Conservation (phyloP, 148 eudicot species). For the Simmondsia chinensis region DNA sequence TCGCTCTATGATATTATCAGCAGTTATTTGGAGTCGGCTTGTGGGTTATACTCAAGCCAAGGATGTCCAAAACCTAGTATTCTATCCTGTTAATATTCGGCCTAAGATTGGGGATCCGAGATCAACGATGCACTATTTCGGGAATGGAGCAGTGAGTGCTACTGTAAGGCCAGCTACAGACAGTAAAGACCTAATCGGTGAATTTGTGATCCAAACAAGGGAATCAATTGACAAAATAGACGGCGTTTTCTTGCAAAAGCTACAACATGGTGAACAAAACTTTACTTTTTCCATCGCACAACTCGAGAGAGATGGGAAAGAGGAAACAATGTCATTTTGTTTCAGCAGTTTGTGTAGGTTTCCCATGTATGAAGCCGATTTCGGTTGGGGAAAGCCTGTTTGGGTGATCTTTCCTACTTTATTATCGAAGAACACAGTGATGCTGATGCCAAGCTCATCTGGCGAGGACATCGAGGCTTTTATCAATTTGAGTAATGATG, state of each 20-base stretch:
- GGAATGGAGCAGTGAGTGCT: slow-evolving; percentile 14
- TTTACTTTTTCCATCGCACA: slow-evolving; percentile 4
- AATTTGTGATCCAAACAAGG: background rate
- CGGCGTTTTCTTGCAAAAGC: background rate
- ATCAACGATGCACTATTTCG: slow-evolving; percentile 16
- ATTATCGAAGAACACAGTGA: slow-evolving; percentile 2
- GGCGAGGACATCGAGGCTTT: too few species aligned
- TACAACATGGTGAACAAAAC: slow-evolving; percentile 7
- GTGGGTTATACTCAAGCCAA: background rate
- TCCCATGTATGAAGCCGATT: slow-evolving; percentile 20
- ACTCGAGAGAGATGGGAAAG: slow-evolving; percentile 5
- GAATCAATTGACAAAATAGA: background rate
- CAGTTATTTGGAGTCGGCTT: slow-evolving; percentile 26
- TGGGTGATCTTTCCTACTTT: slow-evolving; percentile 14
- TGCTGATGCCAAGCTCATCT: background rate
- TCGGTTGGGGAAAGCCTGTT: slow-evolving; percentile 30
- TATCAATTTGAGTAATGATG: too few species aligned
- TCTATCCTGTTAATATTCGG: slow-evolving; percentile 20
- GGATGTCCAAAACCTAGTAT: slow-evolving; percentile 4
- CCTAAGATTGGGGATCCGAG: slow-evolving; percentile 8
- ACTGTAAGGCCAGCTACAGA: background rate
- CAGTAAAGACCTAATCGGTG: background rate
- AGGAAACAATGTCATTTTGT: slow-evolving; percentile 5
- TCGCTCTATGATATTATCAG: slow-evolving; percentile 20
- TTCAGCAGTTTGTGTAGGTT: slow-evolving; percentile 17